A percentile compares a stretch with the other conserved stretches of the same genome.
Evolutionary conservation across 139 green algal genomes (phyloP).

Genomic region (Closterium sp.): DNA sequence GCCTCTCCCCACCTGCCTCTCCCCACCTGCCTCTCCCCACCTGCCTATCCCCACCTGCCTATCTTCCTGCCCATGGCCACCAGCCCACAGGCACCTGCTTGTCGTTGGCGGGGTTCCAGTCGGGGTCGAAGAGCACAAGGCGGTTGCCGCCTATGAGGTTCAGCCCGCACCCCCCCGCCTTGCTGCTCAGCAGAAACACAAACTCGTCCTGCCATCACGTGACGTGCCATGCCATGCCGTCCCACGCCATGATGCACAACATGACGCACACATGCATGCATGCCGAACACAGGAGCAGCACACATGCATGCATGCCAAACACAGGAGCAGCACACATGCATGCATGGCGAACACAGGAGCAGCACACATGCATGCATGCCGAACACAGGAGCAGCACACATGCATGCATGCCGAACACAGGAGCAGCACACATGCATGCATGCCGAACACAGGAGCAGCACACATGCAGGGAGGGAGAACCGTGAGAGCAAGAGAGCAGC

Average conservation of each 20-base stretch:
- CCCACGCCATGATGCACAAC: background rate
- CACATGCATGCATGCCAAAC: no score
- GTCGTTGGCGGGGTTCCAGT: slow-evolving; percentile 92
- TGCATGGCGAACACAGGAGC: no score
- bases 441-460: no score
- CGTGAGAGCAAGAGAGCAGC: background rate
- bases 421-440: no score
- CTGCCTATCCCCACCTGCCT: slow-evolving; percentile 77
- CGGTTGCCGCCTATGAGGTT: slow-evolving; percentile 96
- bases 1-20: no score
- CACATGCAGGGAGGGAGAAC: background rate
- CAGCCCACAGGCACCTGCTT: slow-evolving; percentile 69
- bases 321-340: no score
- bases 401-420: no score
- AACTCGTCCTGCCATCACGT: slow-evolving; percentile 70
- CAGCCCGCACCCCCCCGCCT: slow-evolving; percentile 92
- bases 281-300: background rate
- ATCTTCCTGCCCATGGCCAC: slow-evolving; percentile 89
- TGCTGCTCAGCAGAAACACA: slow-evolving; percentile 93
- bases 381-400: background rate
- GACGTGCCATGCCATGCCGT: background rate
- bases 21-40: background rate
- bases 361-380: background rate
- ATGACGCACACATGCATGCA: background rate
- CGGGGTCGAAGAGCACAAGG: slow-evolving; percentile 87